Evolutionary conservation across 1,139 yeast genomes (phyloP), one percentile per base, ranked within the genome.

Genomic region (Komagataea norvegica): DNA sequence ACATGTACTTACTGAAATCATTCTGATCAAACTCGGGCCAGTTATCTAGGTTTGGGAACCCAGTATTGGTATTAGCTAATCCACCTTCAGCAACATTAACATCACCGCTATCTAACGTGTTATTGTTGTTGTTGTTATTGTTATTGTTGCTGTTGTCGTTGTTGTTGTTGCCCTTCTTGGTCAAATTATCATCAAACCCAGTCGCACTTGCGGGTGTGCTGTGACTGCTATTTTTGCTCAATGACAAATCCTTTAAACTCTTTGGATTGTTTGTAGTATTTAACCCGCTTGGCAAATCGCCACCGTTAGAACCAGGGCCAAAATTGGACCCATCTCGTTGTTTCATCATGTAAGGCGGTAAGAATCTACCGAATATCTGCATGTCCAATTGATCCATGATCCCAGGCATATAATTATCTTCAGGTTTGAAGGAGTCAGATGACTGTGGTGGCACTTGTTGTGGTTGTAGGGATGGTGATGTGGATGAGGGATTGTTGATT

Each of bases 301-400:
- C 53, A 25, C 53, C 54, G 29, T 51, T 45, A 2, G 51, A 43
- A 25, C 55, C 56, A 5, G 55, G 54, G 3, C 55, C 53, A 10
- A 4, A 4, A 6, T 32, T 39, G 8, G 47, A 34, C 7, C 54
- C 56, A 37, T 41, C 40, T 16, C 54, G 65, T 37, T 60, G 59
- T 42, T 70, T 71, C 43, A 76, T 59, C 93, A 84, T 84, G 53
- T 84, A 85, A 1, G 94, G 93, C 4, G 95, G 95, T 38, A 86
- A 58, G 49, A 82, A 79, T 36, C 84, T 67, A 1, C 95, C 95
- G 64, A 87, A 86, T 11, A 87, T 71, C 55, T 85, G 91, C 44
- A 86, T 75, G 57, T 87, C 95, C 33, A 86, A 63, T 49, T 80
- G 82, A 57, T 86, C 95, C 68, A 86, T 80, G 15, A 83, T 80